phyloP scores from a whole-genome alignment of 2,329 filamentous ascomycete genomes.

The Phoma sp. region DNA sequence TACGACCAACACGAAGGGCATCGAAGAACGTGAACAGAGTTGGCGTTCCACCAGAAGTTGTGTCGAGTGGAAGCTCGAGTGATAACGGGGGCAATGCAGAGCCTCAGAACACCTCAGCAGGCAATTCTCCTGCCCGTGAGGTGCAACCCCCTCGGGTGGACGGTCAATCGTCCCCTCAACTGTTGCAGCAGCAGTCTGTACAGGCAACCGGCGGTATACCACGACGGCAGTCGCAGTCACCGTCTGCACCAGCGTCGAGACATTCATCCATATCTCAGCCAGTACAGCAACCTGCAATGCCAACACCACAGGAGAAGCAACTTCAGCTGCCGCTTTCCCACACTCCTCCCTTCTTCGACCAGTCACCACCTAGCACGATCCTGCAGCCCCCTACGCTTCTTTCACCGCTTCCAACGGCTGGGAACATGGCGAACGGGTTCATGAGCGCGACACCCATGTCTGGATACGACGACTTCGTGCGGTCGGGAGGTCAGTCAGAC shows the following conservation, averaged over 20 bases:
- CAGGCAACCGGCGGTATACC: constrained; percentile 24
- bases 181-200: constrained; percentile 21
- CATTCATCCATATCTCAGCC: constrained; percentile 43
- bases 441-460: constrained; percentile 54
- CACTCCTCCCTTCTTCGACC: constrained; percentile 52
- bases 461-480: constrained; percentile 55
- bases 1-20: constrained; percentile 56
- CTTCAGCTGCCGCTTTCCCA: constrained; percentile 36
- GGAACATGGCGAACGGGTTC: constrained; percentile 49
- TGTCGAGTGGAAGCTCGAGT: constrained; percentile 41
- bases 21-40: constrained; percentile 51
- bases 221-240: constrained; percentile 40
- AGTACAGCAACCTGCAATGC: constrained; percentile 38
- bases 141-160: constrained; percentile 31
- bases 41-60: constrained; percentile 29
- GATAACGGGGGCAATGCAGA: constrained; percentile 43
- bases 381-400: constrained; percentile 37
- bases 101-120: constrained; percentile 38
- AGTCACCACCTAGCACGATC: constrained; percentile 46
- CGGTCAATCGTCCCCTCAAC: constrained; percentile 30
- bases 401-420: constrained; percentile 49
- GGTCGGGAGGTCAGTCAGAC: constrained; percentile 51
- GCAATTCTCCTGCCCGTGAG: constrained; percentile 45
- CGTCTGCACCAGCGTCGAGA: constrained; percentile 39
- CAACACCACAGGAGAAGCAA: constrained; percentile 43